These are phyloP conservation scores for Komagataella mondaviorum DNA, from an alignment of 805 yeast genomes.

Conservation along the genomic window DNA sequence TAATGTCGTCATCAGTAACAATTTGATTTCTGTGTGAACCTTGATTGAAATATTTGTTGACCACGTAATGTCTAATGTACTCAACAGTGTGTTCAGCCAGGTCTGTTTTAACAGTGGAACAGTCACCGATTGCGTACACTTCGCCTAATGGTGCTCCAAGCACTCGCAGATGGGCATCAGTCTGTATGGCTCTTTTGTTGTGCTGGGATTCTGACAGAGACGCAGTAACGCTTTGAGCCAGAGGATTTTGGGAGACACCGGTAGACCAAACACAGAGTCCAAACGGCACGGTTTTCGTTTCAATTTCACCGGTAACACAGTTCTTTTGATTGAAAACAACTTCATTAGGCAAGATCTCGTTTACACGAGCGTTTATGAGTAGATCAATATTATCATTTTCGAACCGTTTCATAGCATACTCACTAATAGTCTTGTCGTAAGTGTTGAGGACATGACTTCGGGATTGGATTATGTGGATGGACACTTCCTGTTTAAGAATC, in stretches of 20 bases:
- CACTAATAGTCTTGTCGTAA: slow-evolving; percentile 50
- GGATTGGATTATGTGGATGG: slow-evolving; percentile 59
- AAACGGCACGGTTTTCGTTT: slow-evolving; percentile 38
- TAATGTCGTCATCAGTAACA: slow-evolving; percentile 37
- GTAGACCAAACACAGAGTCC: slow-evolving; percentile 70
- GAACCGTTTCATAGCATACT: slow-evolving; percentile 52
- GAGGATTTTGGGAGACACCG: slow-evolving; percentile 55
- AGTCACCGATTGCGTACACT: slow-evolving; percentile 63
- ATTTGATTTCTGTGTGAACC: slow-evolving; percentile 16
- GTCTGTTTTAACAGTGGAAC: slow-evolving; percentile 52
- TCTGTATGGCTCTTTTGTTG: slow-evolving; percentile 61
- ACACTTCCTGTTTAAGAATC: slow-evolving; percentile 45
- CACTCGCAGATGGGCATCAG: slow-evolving; percentile 60
- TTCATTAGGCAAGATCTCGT: slow-evolving; percentile 38
- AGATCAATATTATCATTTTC: slow-evolving; percentile 50
- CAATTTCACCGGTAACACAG: slow-evolving; percentile 23
- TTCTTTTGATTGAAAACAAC: slow-evolving; percentile 44
- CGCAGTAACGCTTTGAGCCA: slow-evolving; percentile 41
- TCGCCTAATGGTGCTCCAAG: slow-evolving; percentile 56
- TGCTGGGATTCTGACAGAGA: slow-evolving; percentile 34
- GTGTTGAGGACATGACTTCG: slow-evolving; percentile 57
- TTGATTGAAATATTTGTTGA: slow-evolving; percentile 25
- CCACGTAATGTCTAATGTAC: slow-evolving; percentile 31
- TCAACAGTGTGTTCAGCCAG: slow-evolving; percentile 41
- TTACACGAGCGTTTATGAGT: slow-evolving; percentile 50